phyloP scores from a whole-genome alignment of 495 filamentous ascomycete species.

The Lepraria neglecta region DNA sequence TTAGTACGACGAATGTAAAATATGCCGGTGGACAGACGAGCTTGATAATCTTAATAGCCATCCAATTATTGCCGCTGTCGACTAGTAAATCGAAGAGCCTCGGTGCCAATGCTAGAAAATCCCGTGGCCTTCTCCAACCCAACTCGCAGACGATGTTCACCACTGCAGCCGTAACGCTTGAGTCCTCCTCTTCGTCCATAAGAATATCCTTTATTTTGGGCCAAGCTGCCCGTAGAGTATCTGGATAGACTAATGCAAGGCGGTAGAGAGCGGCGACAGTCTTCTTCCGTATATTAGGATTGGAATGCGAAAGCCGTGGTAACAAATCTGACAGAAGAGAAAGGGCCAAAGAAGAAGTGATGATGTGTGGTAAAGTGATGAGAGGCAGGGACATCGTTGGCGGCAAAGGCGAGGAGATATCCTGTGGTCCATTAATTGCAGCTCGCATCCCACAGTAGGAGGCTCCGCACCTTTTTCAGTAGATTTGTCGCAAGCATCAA shows the following conservation, averaged over 20 bases:
- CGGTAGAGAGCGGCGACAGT: constrained; percentile 89
- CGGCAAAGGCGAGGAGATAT: constrained; percentile 67
- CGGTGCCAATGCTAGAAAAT: constrained; percentile 88
- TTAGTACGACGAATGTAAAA: constrained; percentile 10
- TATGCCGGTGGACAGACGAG: constrained; percentile 50
- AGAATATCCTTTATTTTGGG: constrained; percentile 91
- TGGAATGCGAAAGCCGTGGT: constrained; percentile 77
- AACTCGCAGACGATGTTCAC: constrained; percentile 96
- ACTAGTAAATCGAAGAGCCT: constrained; percentile 86
- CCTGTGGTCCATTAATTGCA: constrained; percentile 43
- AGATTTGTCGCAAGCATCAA: constrained; percentile 96
- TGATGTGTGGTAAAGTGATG: constrained; percentile 80
- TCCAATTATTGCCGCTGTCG: constrained; percentile 96
- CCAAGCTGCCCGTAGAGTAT: constrained; percentile 87
- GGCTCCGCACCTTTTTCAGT: constrained; percentile 71
- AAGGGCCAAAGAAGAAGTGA: constrained; percentile 82
- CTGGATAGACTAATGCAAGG: constrained; percentile 86
- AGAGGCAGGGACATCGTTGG: constrained; percentile 79
- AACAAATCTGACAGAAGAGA: constrained; percentile 80
- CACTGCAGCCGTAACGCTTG: constrained; percentile 89
- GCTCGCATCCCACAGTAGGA: not conserved
- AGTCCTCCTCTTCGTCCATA: constrained; percentile 83
- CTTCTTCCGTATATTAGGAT: constrained; percentile 82
- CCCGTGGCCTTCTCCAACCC: constrained; percentile 85
- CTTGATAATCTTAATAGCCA: constrained; percentile 99